Conservation (phyloP, 345 rosid species). For the Arabidopsis suecica region DNA sequence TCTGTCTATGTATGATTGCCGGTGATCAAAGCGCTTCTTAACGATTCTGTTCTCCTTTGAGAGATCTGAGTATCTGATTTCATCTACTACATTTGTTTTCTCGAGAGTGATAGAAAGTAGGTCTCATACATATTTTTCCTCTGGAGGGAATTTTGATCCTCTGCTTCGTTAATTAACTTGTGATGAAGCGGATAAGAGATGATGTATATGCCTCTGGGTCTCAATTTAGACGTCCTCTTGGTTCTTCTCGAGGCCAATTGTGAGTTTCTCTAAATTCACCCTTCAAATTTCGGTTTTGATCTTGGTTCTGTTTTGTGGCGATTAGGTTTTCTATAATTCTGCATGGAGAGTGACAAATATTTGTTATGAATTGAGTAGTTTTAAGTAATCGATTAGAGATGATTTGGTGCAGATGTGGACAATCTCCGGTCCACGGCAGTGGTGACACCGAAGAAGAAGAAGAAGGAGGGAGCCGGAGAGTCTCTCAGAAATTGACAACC, state of each 20-base stretch:
- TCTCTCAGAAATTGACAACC: constrained; percentile 75
- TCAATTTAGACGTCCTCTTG: constrained; percentile 74
- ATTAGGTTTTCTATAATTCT: background rate
- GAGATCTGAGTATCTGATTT: constrained; percentile 41
- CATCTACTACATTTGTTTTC: background rate
- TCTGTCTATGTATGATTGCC: constrained; percentile 9
- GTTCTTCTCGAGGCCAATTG: constrained; percentile 72
- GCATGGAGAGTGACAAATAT: constrained; percentile 21
- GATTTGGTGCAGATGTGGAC: constrained; percentile 42
- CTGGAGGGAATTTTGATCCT: background rate
- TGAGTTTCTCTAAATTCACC: constrained; percentile 46
- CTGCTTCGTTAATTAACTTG: background rate
- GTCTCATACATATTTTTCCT: constrained; percentile 8
- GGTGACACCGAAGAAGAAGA: constrained; percentile 40
- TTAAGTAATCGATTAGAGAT: constrained; percentile 22
- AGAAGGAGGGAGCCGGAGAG: constrained; percentile 13
- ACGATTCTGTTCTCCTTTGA: background rate
- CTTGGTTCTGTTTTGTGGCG: background rate
- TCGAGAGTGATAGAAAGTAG: constrained; percentile 32
- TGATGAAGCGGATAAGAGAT: constrained; percentile 85
- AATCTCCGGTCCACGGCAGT: constrained; percentile 53
- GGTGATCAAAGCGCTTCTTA: constrained; percentile 39
- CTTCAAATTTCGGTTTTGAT: background rate
- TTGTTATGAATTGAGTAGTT: constrained; percentile 7
- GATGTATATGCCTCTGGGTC: constrained; percentile 62